These are phyloP conservation scores for Barnettozyma siamensis DNA, from an alignment of 805 yeast genomes.

Conservation along the genomic window DNA sequence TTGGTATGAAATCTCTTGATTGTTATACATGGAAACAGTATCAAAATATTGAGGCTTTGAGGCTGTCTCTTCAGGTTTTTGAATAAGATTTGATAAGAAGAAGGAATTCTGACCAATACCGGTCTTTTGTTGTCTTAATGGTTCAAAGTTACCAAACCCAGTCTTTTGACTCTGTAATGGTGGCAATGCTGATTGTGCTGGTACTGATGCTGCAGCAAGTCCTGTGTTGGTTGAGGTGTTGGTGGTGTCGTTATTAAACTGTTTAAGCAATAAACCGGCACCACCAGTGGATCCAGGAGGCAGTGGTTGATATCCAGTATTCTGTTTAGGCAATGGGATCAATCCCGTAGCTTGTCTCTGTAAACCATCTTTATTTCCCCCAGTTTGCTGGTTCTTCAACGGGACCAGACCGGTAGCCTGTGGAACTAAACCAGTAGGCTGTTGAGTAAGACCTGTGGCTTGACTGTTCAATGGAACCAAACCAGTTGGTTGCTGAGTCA, in stretches of 20 bases:
- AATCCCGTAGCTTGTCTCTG: conserved; percentile 36
- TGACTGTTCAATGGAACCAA: conserved; percentile 20
- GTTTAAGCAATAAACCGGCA: conserved; percentile 21
- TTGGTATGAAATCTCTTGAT: conserved; percentile 62
- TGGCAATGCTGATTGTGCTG: background rate
- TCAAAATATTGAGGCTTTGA: conserved; percentile 3
- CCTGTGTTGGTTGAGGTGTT: too few species aligned
- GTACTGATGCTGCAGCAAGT: too few species aligned
- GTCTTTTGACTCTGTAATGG: conserved; percentile 51
- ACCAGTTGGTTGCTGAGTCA: conserved; percentile 34
- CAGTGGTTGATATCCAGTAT: conserved; percentile 15
- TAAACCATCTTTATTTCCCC: conserved; percentile 2
- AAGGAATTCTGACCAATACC: conserved; percentile 39
- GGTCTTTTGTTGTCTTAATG: conserved; percentile 38
- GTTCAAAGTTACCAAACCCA: conserved; percentile 33
- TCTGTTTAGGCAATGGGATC: conserved; percentile 20
- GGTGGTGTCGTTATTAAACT: conserved; percentile 33
- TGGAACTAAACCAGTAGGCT: conserved; percentile 10
- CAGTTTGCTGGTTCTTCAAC: background rate
- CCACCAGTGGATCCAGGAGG: conserved; percentile 21
- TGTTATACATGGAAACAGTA: conserved; percentile 25
- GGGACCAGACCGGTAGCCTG: conserved; percentile 10
- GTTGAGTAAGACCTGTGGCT: conserved; percentile 11
- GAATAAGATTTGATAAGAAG: conserved; percentile 47
- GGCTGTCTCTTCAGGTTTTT: conserved; percentile 39